Percentiles rank a stretch among this genome's conserved stretches.
phyloP scores from a whole-genome alignment of 202 grass and related monocot genomes.

The Schoenoplectus triqueter region DNA sequence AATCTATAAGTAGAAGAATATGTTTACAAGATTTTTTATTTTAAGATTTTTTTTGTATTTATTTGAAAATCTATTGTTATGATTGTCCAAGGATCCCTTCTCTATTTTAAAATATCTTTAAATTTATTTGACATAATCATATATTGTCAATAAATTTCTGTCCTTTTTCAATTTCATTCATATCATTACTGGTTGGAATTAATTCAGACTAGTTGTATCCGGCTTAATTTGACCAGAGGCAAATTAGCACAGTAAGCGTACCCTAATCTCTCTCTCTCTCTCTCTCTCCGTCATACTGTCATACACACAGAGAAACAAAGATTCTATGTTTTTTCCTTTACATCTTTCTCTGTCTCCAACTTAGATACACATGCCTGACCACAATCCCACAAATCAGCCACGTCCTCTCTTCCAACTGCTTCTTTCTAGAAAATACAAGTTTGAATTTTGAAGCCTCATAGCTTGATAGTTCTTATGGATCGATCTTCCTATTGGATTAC shows the following conservation, averaged over 20 bases:
- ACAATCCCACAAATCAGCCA: slow-evolving; percentile 39
- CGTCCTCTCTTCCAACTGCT: slow-evolving; percentile 15
- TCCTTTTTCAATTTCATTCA: slow-evolving; percentile 5
- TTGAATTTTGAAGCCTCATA: neutral
- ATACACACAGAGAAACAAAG: neutral
- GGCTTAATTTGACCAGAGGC: neutral
- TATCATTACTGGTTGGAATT: neutral
- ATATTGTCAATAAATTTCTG: too few relatives aligned
- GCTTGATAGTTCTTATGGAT: slow-evolving; percentile 51
- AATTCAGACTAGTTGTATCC: neutral
- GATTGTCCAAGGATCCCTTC: too few relatives aligned
- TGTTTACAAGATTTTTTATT: too few relatives aligned
- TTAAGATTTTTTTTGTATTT: too few relatives aligned
- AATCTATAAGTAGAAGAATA: too few relatives aligned
- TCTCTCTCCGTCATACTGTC: neutral
- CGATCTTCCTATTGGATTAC: slow-evolving; percentile 64
- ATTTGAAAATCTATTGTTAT: too few relatives aligned
- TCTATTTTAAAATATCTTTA: too few relatives aligned
- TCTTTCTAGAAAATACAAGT: neutral
- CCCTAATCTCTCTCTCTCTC: slow-evolving; percentile 19
- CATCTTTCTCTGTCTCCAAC: slow-evolving; percentile 39
- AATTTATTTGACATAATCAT: too few relatives aligned
- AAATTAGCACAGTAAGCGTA: neutral
- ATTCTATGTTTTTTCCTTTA: slow-evolving; percentile 29
- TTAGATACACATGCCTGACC: slow-evolving; percentile 40